phyloP scores from a whole-genome alignment of 148 eudicot species.

The Rhododendron williamsianum region DNA sequence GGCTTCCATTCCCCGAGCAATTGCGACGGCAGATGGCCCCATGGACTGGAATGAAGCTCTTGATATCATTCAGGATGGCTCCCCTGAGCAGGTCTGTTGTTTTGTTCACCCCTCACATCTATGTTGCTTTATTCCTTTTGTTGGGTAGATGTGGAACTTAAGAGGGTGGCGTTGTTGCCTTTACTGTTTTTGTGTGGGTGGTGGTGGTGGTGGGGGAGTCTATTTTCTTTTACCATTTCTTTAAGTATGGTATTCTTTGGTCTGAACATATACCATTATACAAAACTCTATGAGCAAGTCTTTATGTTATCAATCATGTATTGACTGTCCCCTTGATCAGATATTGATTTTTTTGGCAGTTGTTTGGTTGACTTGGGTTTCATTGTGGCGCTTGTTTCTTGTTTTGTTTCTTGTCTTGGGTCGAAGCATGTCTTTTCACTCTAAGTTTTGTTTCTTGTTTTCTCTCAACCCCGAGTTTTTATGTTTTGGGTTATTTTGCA shows the following conservation, averaged over 20 bases:
- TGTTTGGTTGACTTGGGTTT: neutral
- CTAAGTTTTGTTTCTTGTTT: neutral
- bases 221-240: neutral
- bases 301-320: neutral
- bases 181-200: neutral
- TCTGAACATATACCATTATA: neutral
- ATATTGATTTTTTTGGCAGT: neutral
- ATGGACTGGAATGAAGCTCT: conserved; percentile 98
- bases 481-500: conserved; percentile 24
- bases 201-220: neutral
- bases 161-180: neutral
- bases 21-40: conserved; percentile 53
- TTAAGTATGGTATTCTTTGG: neutral
- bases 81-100: conserved; percentile 74
- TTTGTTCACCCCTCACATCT: neutral
- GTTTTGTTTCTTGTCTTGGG: neutral
- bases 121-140: neutral
- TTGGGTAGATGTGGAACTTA: neutral
- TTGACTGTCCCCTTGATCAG: neutral
- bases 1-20: conserved; percentile 37
- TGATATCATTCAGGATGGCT: conserved; percentile 68
- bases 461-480: neutral
- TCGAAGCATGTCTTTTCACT: neutral
- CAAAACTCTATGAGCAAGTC: neutral
- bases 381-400: neutral